Evolutionary conservation across 1,139 yeast genomes (phyloP), one percentile per base, ranked within the genome.

Genomic region (Nakaseomyces bracarensis): DNA sequence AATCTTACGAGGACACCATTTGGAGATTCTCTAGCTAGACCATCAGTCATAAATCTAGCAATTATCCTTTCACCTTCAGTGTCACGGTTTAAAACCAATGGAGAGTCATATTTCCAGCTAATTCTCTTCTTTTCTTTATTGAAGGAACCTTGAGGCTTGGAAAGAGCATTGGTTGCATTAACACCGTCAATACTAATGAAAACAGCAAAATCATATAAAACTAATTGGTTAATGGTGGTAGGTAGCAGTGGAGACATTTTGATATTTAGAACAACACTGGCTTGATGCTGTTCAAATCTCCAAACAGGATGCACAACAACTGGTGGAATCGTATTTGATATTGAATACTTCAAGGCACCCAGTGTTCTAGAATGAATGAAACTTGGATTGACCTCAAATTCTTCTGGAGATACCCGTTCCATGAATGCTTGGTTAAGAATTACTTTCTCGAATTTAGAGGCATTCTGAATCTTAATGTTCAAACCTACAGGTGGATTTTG

Each of bases 141-240:
- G 68, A 86, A 86, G 1, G 93, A 75, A 40, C 96, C 97, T 44
- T 83, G 79, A 3, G 97, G 97, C 57, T 83, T 84, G 10, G 95
- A 82, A 47, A 87, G 78, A 1, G 96, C 96, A 20, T 86, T 73
- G 1, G 72, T 66, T 3, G 82, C 71, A 11, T 59, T 55, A 4
- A 75, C 70, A 40, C 69, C 70, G 7, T 66, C 62, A 29, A 70
- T 66, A 4, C 87, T 78, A 4, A 84, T 94, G 10, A 84, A 76
- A 8, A 89, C 77, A 25, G 77, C 71, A 40, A 87, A 68, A 53
- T 82, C 82, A 19, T 75, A 71, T 45, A 85, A 66, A 1, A 66
- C 62, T 18, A 80, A 52, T 33, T 57, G 57, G 10, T 66, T 58
- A 1, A 70, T 61, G 44, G 77, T 69, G 21, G 67, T 67, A 8